Percentiles rank a stretch among this genome's conserved stretches.
Evolutionary conservation across 2,329 filamentous ascomycete species (phyloP).

Genomic region (Aspergillus jensenii): DNA sequence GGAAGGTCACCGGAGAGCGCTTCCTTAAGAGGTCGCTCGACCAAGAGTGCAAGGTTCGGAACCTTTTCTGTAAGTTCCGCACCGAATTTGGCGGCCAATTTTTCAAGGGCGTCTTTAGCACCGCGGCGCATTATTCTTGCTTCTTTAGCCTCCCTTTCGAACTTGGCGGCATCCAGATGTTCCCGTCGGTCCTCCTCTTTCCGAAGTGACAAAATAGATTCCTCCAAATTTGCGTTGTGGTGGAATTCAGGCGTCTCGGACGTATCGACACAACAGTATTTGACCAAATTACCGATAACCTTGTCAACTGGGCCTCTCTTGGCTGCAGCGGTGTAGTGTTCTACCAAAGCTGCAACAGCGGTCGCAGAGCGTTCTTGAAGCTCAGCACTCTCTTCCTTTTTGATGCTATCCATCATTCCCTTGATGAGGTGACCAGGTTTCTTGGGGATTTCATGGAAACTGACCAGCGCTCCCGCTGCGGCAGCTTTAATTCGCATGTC

Average conservation of each 20-base stretch:
- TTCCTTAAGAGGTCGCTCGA: conserved; percentile 74
- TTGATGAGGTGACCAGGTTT: conserved; percentile 93
- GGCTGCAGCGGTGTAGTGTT: conserved; percentile 76
- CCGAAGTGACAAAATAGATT: conserved; percentile 84
- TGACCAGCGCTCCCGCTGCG: conserved; percentile 82
- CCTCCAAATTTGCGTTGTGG: conserved; percentile 74
- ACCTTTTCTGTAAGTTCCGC: conserved; percentile 75
- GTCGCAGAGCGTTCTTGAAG: conserved; percentile 83
- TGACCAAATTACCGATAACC: conserved; percentile 91
- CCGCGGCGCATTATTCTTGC: conserved; percentile 88
- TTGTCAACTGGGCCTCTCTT: conserved; percentile 89
- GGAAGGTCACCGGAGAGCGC: conserved; percentile 75
- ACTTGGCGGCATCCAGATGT: conserved; percentile 85
- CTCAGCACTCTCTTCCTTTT: conserved; percentile 86
- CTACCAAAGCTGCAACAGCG: conserved; percentile 82
- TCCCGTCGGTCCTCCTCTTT: conserved; percentile 97
- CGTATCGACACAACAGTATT: conserved; percentile 96
- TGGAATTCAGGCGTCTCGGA: conserved; percentile 96
- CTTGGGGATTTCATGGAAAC: conserved; percentile 85
- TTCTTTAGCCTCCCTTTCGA: conserved; percentile 82
- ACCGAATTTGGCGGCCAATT: conserved; percentile 78
- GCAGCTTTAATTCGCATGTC: conserved; percentile 85
- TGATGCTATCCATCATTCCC: conserved; percentile 97
- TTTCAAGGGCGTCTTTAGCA: conserved; percentile 90
- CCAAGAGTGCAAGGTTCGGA: conserved; percentile 75